A percentile compares a stretch with the other conserved stretches of the same genome.
Conservation (phyloP, 192 early-diverging fungal genomes). For the Obelidium mucronatum region DNA sequence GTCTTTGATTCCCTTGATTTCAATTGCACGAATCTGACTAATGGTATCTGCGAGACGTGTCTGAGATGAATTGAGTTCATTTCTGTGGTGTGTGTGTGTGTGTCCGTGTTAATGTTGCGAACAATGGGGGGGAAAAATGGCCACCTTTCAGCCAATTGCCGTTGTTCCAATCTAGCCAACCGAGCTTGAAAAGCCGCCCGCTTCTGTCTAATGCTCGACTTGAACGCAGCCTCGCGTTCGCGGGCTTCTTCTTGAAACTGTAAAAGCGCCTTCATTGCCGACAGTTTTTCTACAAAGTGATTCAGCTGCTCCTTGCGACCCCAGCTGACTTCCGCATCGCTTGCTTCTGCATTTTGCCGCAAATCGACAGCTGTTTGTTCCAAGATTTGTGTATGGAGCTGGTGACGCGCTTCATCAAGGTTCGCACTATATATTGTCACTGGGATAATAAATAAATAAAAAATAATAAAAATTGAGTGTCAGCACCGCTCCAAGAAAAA, state of each 20-base stretch:
- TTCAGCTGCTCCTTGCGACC: slow-evolving; percentile 29
- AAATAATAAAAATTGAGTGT: background rate
- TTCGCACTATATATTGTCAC: slow-evolving; percentile 32
- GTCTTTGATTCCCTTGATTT: slow-evolving; percentile 37
- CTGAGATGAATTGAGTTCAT: slow-evolving; percentile 35
- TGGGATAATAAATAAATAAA: background rate
- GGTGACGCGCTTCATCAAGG: slow-evolving; percentile 26
- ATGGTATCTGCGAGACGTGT: slow-evolving; percentile 28
- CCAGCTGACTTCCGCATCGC: slow-evolving; percentile 16
- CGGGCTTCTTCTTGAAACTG: slow-evolving; percentile 34
- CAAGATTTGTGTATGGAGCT: slow-evolving; percentile 25
- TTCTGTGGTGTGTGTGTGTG: no score
- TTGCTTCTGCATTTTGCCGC: slow-evolving; percentile 19
- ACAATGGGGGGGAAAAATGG: background rate
- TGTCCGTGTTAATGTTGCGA: no score
- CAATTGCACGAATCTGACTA: slow-evolving; percentile 31
- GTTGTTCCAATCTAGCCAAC: slow-evolving; percentile 24
- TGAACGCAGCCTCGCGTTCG: slow-evolving; percentile 30
- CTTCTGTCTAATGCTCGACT: slow-evolving; percentile 29
- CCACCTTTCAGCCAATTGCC: slow-evolving; percentile 32
- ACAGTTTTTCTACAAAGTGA: slow-evolving; percentile 28
- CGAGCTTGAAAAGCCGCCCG: slow-evolving; percentile 31
- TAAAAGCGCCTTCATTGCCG: slow-evolving; percentile 20
- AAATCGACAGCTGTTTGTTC: slow-evolving; percentile 4
- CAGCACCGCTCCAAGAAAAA: no score